Evolutionary conservation across 2,329 filamentous ascomycete genomes (phyloP).

Genomic region (Grosmannia huntii): DNA sequence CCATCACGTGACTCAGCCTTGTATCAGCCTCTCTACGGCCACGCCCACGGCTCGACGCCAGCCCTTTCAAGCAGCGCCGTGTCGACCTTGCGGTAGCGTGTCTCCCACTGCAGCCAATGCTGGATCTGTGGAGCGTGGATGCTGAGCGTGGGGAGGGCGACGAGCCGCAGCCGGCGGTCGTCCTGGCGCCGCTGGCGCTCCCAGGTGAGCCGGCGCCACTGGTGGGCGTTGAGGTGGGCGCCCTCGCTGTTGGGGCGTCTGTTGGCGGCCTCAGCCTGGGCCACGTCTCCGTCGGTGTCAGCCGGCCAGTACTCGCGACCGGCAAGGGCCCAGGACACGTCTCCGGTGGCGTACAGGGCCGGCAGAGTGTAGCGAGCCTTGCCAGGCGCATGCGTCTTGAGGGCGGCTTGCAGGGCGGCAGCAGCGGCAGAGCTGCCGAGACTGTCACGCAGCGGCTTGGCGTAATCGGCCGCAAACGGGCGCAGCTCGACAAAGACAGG

Average conservation of each 20-base stretch:
- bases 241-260: not conserved
- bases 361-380: constrained; percentile 44
- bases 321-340: constrained; percentile 18
- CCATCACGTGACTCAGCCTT: not conserved
- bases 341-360: constrained; percentile 33
- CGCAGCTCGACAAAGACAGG: constrained; percentile 29
- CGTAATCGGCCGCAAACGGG: constrained; percentile 31
- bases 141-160: constrained; percentile 41
- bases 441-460: constrained; percentile 34
- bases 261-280: no score
- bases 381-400: constrained; percentile 38
- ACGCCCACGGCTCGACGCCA: not conserved
- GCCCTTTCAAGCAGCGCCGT: constrained; percentile 20
- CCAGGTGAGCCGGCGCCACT: constrained; percentile 2
- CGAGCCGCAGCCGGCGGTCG: constrained; percentile 21
- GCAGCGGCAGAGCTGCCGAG: constrained; percentile 15
- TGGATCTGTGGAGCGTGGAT: constrained; percentile 32
- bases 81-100: constrained; percentile 38
- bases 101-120: constrained; percentile 35
- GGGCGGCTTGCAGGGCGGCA: constrained; percentile 23
- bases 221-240: not conserved
- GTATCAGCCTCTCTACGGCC: not conserved
- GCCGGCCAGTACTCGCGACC: constrained; percentile 10
- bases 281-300: not conserved
- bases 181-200: constrained; percentile 3